A percentile compares a stretch with the other conserved stretches of the same genome.
Evolutionary conservation across 352 stramenopile species (phyloP).

Genomic region (Globisporangium irregulare): DNA sequence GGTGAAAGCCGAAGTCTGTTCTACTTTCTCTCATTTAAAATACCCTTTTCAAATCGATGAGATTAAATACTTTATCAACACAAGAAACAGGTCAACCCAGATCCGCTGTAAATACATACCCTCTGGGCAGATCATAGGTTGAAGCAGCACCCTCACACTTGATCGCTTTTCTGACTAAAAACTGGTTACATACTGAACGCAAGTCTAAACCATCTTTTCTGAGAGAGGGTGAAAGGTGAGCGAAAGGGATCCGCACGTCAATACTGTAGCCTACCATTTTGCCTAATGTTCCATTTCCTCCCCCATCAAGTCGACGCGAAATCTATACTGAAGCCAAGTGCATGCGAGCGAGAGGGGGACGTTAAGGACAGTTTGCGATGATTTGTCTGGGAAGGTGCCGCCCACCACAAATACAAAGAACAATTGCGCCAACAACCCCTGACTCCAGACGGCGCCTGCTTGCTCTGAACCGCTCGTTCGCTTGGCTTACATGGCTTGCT

Average conservation of each 20-base stretch:
- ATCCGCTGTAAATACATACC: background rate
- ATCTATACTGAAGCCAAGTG: conserved; percentile 5
- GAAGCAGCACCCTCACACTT: conserved; percentile 8
- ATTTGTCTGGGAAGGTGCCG: conserved; percentile 1
- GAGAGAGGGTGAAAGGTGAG: background rate
- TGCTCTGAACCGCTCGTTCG: background rate
- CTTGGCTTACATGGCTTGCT: background rate
- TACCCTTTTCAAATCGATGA: background rate
- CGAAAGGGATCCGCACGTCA: conserved; percentile 2
- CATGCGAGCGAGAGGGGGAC: background rate
- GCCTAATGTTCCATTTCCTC: background rate
- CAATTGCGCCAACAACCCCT: background rate
- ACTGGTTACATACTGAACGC: background rate
- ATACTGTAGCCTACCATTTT: background rate
- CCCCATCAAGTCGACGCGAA: background rate
- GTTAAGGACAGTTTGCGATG: background rate
- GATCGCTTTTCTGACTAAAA: background rate
- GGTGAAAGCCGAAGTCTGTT: background rate
- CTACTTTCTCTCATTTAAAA: background rate
- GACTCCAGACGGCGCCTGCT: background rate
- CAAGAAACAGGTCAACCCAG: background rate
- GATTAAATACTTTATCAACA: background rate
- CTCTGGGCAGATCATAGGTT: background rate
- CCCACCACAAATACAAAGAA: background rate
- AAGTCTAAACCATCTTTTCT: background rate